Evolutionary conservation across 2,329 filamentous ascomycete species (phyloP).

Genomic region (Pyrenophora graminea): DNA sequence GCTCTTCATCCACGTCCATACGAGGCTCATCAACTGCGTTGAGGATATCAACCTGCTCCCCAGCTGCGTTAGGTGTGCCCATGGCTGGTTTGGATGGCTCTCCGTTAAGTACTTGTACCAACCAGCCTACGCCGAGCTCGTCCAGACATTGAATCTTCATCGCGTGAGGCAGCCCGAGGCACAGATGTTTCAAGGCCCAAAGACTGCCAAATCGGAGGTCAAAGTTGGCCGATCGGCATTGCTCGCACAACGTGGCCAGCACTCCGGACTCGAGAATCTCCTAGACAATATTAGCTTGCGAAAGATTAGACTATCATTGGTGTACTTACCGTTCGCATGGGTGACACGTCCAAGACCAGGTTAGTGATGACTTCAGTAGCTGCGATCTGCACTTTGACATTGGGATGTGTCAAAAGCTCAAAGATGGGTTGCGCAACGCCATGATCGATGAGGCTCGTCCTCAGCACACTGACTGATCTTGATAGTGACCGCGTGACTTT

Average conservation of each 20-base stretch:
- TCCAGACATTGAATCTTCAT: conserved; percentile 79
- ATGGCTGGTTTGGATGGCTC: conserved; percentile 55
- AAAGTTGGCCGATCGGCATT: conserved; percentile 81
- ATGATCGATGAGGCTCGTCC: conserved; percentile 86
- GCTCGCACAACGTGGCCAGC: conserved; percentile 76
- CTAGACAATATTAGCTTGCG: conserved; percentile 37
- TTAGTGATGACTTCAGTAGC: conserved; percentile 86
- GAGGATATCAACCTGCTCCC: conserved; percentile 63
- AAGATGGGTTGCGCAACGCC: conserved; percentile 79
- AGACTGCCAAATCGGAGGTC: conserved; percentile 81
- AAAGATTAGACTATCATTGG: no score
- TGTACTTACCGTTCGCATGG: conserved; percentile 79
- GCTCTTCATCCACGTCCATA: conserved; percentile 48
- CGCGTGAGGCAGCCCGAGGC: conserved; percentile 70
- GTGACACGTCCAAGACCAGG: conserved; percentile 83
- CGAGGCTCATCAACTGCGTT: conserved; percentile 55
- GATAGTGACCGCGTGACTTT: conserved; percentile 79
- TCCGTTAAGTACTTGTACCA: conserved; percentile 75
- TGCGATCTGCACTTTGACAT: conserved; percentile 81
- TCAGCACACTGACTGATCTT: conserved; percentile 79
- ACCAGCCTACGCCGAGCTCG: conserved; percentile 76
- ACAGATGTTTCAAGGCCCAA: conserved; percentile 92
- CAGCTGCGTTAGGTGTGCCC: conserved; percentile 62
- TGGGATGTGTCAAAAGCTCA: conserved; percentile 71
- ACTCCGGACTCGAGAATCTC: conserved; percentile 74